Conservation (phyloP, 2,329 filamentous ascomycete species). For the Exophiala phaeomuriformis region DNA sequence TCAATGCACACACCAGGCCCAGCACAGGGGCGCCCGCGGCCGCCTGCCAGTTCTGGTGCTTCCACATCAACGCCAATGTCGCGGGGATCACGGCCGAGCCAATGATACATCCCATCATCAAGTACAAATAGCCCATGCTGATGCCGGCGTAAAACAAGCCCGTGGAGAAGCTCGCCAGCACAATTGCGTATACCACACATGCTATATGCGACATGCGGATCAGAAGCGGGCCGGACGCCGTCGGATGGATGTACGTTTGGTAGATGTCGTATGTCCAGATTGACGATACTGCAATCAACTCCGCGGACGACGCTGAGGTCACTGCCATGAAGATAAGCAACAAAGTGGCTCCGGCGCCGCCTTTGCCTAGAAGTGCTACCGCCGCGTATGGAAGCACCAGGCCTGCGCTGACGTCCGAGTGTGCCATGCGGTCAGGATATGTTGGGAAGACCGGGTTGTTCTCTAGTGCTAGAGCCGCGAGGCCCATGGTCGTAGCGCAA, state of each 20-base stretch:
- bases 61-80: slow-evolving; percentile 72
- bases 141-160: slow-evolving; percentile 68
- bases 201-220: slow-evolving; percentile 72
- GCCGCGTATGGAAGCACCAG: slow-evolving; percentile 79
- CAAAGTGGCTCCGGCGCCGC: slow-evolving; percentile 70
- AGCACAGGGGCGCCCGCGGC: slow-evolving; percentile 63
- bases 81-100: slow-evolving; percentile 77
- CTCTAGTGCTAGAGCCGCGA: slow-evolving; percentile 73
- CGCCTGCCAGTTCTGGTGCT: slow-evolving; percentile 67
- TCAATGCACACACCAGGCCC: slow-evolving; percentile 60
- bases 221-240: slow-evolving; percentile 64
- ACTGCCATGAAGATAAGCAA: slow-evolving; percentile 87
- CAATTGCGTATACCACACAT: slow-evolving; percentile 65
- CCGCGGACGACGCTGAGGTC: slow-evolving; percentile 72
- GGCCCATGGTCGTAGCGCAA: slow-evolving; percentile 78
- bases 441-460: slow-evolving; percentile 54
- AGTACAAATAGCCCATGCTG: slow-evolving; percentile 71
- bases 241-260: slow-evolving; percentile 75
- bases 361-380: slow-evolving; percentile 71
- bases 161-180: slow-evolving; percentile 71
- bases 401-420: slow-evolving; percentile 70
- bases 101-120: slow-evolving; percentile 89
- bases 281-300: slow-evolving; percentile 79
- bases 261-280: slow-evolving; percentile 88
- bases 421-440: slow-evolving; percentile 59